Base-by-base conservation (phyloP, 1,139 yeast genomes). In the Nadsonia starkeyi-henricii region DNA sequence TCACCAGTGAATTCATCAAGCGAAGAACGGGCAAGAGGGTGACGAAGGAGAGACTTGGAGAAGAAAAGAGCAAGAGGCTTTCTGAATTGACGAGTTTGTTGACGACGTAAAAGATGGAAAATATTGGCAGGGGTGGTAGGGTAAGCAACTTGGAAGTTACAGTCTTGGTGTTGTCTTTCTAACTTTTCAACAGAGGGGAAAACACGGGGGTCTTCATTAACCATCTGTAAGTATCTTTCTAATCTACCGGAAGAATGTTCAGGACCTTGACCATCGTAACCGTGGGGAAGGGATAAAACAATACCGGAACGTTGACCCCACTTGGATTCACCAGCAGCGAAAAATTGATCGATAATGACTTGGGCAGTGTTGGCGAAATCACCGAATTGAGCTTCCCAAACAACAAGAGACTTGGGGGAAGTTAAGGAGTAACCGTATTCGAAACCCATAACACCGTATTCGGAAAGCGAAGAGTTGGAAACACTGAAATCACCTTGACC, bases 381-480 rank as follows among this genome's bases (percentile, higher is more conserved):
- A 78, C 99, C 99, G 61, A 93, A 93, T 74, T 93, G 99, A 50
- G 98, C 98, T 73, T 93, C 99, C 99, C 99, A 93, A 74, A 84
- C 83, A 51, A 91, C 97, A 54, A 85, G 78, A 51, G 96, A 91
- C 65, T 91, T 96, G 56, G 99, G 99, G 48, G 95, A 85, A 54
- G 96, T 85, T 69, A 93, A 77, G 9, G 98, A 91, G 75, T 91
- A 93, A 71, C 99, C 99, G 66, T 93, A 93, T 72, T 93, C 99
- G 67, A 86, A 93, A 58, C 98, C 97, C 89, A 91, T 83, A 50
- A 86, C 96, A 77, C 98, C 99, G 67, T 88, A 93, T 72, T 93
- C 99, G 45, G 97, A 88, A 62, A 93, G 77, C 8, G 97, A 88
- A n/a, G 97, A 89, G 78, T 93, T 93, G 51, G 93, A 78, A 60